Base-by-base conservation (phyloP, 176 grass and related monocot genomes). In the barley (Hordeum vulgare) region DNA sequence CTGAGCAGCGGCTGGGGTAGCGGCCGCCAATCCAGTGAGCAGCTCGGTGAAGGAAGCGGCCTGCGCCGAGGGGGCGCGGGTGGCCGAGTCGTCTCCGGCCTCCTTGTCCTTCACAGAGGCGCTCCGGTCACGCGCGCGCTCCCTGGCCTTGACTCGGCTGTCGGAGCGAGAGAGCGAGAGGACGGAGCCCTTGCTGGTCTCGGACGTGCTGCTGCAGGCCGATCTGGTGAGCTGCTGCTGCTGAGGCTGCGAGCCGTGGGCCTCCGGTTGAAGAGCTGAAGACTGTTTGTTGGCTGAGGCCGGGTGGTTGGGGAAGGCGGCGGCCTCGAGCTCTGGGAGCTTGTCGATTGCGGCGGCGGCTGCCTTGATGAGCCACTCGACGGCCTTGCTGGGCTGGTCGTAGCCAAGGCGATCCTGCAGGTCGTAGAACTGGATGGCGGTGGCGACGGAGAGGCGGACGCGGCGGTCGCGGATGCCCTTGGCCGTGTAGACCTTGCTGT, bases 401-500 rank as follows among this genome's bases (percentile, higher is more conserved):
- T 88, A 92, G 0, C 94, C 94, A 9, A 97, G 87, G 0, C 94
- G 87, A 64, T 97, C 94, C 81, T 97, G 94, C 77, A 97, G 85
- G 83, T 97, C 94, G 79, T 97, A 97, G 87, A 97, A 97, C 86
- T 97, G 94, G 86, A 97, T 97, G 24, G 91, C 94, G 0, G 94
- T 97, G n/a, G 89, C 71, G 41, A 94, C 94, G 4, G 89, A 88
- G 36, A 97, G 86, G 20, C 94, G 91, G 17, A 97, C 94, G 26
- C 94, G 91, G 5, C 94, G 91, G 88, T 97, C 94, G 4, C 94
- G 81, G 61, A 97, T 93, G 80, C 94, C 94, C 71, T 91, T 94
- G 1, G 94, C 87, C 9, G 94, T 97, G 94, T 94, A 97, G 28
- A 97, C 94, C 82, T 97, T 97, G 91, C 94, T 97, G 91, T 97